Evolutionary conservation across 2,329 filamentous ascomycete genomes (phyloP), one percentile per base, ranked within the genome.

Genomic region (Exophiala sideris): DNA sequence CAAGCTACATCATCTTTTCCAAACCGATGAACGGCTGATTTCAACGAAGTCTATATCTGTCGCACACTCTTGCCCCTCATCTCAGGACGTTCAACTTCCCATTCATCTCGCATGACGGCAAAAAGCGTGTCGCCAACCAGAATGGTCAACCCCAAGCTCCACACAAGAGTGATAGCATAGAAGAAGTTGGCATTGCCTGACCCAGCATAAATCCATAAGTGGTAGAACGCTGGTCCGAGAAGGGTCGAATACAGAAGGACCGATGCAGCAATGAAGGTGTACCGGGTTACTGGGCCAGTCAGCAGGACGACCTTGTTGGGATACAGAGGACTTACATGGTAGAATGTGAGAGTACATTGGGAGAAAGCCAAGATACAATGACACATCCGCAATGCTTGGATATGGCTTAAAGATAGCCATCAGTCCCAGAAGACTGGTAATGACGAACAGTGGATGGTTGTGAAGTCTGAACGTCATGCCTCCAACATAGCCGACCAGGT

Each of bases 161-260:
- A 99, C 0, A 99, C 94, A n/a, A 99, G 76, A 0, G 94, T 99
- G 65, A 99, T 97, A 61, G 94, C 94, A 68, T 99, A 99, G 75
- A 99, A 99, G 75, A 99, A 99, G 70, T 99, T 99, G 55, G 94
- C 94, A 66, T 99, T 99, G 24, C 94, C 94, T 52, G 91, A 96
- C 46, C 94, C 94, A 2, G 94, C 94, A 67, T 97, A 99, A 54
- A 99, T 92, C 94, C 94, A 99, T 4, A 99, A 77, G 68, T 99
- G 86, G 70, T 97, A 96, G 69, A 99, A 99, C 0, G 91, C 91
- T 1, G 94, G 94, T 0, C 94, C 94, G 0, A 99, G 80, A 58
- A 96, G 86, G 2, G 86, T 87, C 20, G 90, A 86, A 70, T 99
- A 99, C 8, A 97, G 75, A 36, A 99, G 79, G 1, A 88, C 88